Evolutionary conservation across 2,329 filamentous ascomycete species (phyloP), one percentile per base, ranked within the genome.

Genomic region (Verruconis gallopava): DNA sequence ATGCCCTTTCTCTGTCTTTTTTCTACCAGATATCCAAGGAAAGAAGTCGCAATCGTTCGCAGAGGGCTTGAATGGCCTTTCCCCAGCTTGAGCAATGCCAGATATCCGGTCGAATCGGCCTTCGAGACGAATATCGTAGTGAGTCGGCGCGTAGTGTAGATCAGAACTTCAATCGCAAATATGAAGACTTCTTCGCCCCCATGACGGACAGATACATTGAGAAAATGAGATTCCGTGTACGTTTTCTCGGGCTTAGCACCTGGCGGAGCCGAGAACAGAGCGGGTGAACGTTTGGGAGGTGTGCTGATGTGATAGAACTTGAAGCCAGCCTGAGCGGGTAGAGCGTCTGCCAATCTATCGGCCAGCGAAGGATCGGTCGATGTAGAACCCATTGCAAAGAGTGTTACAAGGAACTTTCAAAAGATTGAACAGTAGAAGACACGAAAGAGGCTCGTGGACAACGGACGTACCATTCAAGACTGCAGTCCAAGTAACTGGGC

Each of bases 71-170:
- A 67, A 0, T 71, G 67, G n/a, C 73, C 69, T 50, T 66, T 72
- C 13, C 78, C 19, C 49, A 48, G 37, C 54, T 54, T 15, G 54
- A 50, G 25, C 17, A 44, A 37, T 49, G 78, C 68, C 6, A 95
- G 65, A 56, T 85, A 93, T 18, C 93, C 91, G 0, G 89, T 95
- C 6, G 91, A 95, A 63, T 98, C 91, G 38, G 91, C 91, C 62
- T 98, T 98, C 48, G 88, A 89, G 18, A 98, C 81, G 58, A 98
- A 98, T 42, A 96, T 72, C 3, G 84, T 95, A 1, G 82, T 93
- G 18, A 85, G 73, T 51, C 75, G 73, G 36, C 75, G 73, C 0
- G 88, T 94, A 0, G 63, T 82, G 62, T 93, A 98, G 46, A 98
- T 73, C 51, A 91, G 71, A 40, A 95, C 70, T 57, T 98, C 91